Base-by-base conservation (phyloP, 208 protist species). In the Phytomonas sp. region DNA sequence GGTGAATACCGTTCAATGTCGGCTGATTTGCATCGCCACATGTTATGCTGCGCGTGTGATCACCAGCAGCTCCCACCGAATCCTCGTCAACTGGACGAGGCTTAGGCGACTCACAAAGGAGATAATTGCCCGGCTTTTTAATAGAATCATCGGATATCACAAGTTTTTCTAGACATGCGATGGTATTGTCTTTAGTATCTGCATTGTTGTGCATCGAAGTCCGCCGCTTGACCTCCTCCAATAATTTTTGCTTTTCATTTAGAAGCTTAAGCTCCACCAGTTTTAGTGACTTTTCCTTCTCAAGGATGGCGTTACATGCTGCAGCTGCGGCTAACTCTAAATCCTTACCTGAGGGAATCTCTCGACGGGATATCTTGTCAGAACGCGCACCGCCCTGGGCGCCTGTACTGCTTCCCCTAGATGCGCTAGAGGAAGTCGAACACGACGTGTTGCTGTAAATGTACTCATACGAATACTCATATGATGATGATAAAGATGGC, bases 221-320 rank as follows among this genome's bases (percentile, higher is more conserved):
- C 31, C 79, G 74, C 30, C 80, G 67, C 51, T 77, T 73, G 64
- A 88, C 78, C 32, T 88, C 78, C 0, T 74, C 74, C 32, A 81
- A 75, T 59, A 90, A 84, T 51, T 81, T 68, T 28, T 67, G 77
- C 70, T 90, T 93, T 61, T 90, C 79, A 34, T 75, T 68, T 11
- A 83, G 66, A 17, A 90, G 75, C n/a, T 74, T 66, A 17, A 82
- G 51, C 69, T 90, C 84, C 56, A 82, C 67, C 43, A 75, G 73
- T 60, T 82, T 81, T 26, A 93, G 66, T 62, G 73, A 68, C 32
- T 65, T 56, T 70, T 90, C 84, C 63, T 84, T 83, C 20, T 74
- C 62, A 28, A 93, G 70, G 33, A 89, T 76, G 33, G 78, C 79
- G 31, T 75, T 71, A 33, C 79, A 83, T 13, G 84, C 78, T 7